Conservation (phyloP, 352 stramenopile species). For the Blastocystis sp. region DNA sequence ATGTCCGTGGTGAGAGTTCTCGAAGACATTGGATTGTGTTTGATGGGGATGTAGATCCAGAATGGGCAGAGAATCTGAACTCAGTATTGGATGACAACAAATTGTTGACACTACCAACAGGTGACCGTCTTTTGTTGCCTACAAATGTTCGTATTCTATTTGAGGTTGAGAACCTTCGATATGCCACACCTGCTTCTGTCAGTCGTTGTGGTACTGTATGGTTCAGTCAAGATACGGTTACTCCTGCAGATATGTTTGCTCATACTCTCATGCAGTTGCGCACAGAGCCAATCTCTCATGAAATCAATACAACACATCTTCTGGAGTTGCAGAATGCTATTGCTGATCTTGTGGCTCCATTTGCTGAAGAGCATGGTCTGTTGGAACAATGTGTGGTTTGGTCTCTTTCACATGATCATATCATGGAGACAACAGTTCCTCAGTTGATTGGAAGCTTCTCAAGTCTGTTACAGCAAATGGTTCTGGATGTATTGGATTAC, state of each 20-base stretch:
- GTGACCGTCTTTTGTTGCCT: constrained; percentile 92
- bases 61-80: constrained; percentile 99
- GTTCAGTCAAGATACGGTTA: constrained; percentile 91
- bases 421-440: constrained; percentile 88
- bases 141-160: constrained; percentile 98
- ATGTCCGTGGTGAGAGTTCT: constrained; percentile 88
- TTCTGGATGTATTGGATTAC: constrained; percentile 89
- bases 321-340: constrained; percentile 57
- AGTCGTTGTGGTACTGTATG: constrained; percentile 99
- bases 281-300: constrained; percentile 1
- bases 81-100: constrained; percentile 99
- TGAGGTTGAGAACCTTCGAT: constrained; percentile 94
- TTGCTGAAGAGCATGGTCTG: constrained; percentile 71
- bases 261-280: constrained; percentile 66
- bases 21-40: constrained; percentile 97
- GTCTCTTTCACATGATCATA: constrained; percentile 79
- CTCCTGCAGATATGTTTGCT: constrained; percentile 80
- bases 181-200: constrained; percentile 97
- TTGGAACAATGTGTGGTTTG: constrained; percentile 84
- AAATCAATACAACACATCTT: neutral
- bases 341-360: constrained; percentile 60
- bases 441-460: constrained; percentile 90
- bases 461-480: constrained; percentile 83
- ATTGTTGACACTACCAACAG: constrained; percentile 92
- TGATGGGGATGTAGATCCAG: constrained; percentile 98